Conservation (phyloP, 257 asterid species). For the Solanum dulcamara region DNA sequence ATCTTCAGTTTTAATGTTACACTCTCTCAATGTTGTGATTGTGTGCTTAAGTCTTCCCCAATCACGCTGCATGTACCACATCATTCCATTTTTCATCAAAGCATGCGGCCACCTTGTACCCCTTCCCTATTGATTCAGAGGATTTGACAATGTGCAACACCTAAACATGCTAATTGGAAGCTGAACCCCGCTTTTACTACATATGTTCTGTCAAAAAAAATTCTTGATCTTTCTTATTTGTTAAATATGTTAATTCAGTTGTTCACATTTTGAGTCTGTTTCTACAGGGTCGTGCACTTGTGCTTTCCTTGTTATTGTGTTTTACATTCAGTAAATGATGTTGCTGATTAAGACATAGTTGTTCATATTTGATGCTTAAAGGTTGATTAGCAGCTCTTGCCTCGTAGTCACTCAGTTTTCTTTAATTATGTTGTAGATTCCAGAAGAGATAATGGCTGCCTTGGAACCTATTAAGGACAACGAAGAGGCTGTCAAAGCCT, state of each 20-base stretch:
- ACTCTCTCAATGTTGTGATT: neutral
- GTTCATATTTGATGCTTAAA: neutral
- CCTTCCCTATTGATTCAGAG: too few relatives aligned
- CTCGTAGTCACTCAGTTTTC: neutral
- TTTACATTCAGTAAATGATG: neutral
- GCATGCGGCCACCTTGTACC: too few relatives aligned
- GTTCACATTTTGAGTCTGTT: neutral
- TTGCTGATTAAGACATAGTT: neutral
- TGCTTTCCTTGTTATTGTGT: neutral
- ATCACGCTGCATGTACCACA: neutral
- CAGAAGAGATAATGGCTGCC: slow-evolving; percentile 82
- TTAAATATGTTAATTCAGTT: neutral
- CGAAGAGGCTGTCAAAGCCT: slow-evolving; percentile 97
- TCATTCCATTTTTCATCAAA: too few relatives aligned
- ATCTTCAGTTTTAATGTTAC: neutral
- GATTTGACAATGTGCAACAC: too few relatives aligned
- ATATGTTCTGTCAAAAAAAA: neutral
- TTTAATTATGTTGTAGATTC: slow-evolving; percentile 39
- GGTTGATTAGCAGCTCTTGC: neutral
- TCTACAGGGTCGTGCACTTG: neutral
- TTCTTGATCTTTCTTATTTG: neutral
- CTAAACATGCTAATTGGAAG: too few relatives aligned
- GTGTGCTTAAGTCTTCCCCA: neutral
- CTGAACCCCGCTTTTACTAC: too few relatives aligned
- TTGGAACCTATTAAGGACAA: slow-evolving; percentile 98